A percentile compares a stretch with the other conserved stretches of the same genome.
Evolutionary conservation across 2,329 filamentous ascomycete genomes (phyloP).

Genomic region (Talaromyces amestolkiae): DNA sequence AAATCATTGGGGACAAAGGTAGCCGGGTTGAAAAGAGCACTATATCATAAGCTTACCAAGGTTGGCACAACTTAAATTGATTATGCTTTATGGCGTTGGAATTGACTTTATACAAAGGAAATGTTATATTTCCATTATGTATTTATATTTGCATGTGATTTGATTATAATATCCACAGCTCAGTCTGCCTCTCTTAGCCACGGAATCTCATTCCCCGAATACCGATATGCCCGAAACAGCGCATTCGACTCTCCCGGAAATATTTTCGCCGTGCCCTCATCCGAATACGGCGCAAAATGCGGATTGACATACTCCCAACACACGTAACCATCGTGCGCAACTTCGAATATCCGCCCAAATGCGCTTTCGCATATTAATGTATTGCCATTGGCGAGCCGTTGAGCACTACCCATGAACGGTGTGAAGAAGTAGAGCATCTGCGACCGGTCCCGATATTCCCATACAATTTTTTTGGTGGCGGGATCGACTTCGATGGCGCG

Average conservation of each 20-base stretch:
- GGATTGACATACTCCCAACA: conserved; percentile 48
- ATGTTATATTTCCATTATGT: not conserved
- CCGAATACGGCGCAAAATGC: conserved; percentile 41
- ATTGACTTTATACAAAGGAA: not conserved
- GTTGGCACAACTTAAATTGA: too few relatives aligned
- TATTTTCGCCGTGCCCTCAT: conserved; percentile 38
- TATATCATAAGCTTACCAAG: too few relatives aligned
- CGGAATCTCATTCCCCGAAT: conserved; percentile 41
- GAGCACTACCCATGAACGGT: conserved; percentile 50
- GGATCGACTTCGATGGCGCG: conserved; percentile 44
- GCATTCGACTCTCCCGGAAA: conserved; percentile 46
- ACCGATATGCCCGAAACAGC: conserved; percentile 47
- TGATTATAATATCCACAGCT: not conserved
- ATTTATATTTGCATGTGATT: not conserved
- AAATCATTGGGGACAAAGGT: too few relatives aligned
- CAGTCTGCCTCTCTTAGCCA: conserved; percentile 32
- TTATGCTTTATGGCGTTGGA: not conserved
- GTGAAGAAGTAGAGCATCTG: conserved; percentile 45
- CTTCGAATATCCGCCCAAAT: conserved; percentile 47
- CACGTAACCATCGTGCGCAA: conserved; percentile 41
- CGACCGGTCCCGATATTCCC: conserved; percentile 44
- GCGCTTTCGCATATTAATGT: conserved; percentile 46
- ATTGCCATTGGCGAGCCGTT: conserved; percentile 43
- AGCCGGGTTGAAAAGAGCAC: too few relatives aligned
- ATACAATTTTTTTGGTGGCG: conserved; percentile 41